phyloP scores from a whole-genome alignment of 1,284 basidiomycete genomes.

The Boletellus dicymbophilus region DNA sequence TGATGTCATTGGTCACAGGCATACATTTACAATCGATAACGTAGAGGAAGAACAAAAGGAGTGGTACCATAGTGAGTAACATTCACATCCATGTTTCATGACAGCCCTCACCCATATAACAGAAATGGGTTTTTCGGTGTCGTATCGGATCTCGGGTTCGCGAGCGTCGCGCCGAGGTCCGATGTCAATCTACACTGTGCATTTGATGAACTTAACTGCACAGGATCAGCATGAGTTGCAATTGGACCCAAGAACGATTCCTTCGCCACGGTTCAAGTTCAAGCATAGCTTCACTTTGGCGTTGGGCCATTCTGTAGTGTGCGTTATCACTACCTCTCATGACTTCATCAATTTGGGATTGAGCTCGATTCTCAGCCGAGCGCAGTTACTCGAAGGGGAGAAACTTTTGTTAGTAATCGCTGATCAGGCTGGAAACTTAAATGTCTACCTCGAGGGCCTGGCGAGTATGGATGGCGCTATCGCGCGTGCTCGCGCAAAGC shows the following conservation, averaged over 20 bases:
- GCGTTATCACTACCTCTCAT: too few species aligned
- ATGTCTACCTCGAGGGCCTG: slow-evolving; percentile 42
- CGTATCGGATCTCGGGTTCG: slow-evolving; percentile 18
- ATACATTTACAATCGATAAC: slow-evolving; percentile 15
- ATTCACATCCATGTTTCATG: background rate
- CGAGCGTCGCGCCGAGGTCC: slow-evolving; percentile 24
- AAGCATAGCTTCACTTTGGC: too few species aligned
- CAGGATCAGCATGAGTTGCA: slow-evolving; percentile 46
- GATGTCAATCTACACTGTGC: slow-evolving; percentile 36
- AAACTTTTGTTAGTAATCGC: slow-evolving; percentile 43
- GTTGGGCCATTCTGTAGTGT: too few species aligned
- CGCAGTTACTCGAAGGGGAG: slow-evolving; percentile 38
- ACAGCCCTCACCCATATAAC: background rate
- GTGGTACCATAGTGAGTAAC: background rate
- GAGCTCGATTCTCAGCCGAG: slow-evolving; percentile 36
- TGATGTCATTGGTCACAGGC: slow-evolving; percentile 11
- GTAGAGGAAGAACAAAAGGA: slow-evolving; percentile 4
- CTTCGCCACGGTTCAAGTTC: slow-evolving; percentile 36
- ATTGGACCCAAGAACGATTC: slow-evolving; percentile 39
- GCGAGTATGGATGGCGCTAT: slow-evolving; percentile 36
- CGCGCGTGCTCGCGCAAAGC: slow-evolving; percentile 29
- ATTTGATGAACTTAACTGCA: slow-evolving; percentile 40
- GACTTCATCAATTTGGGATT: too few species aligned
- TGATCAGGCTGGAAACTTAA: slow-evolving; percentile 31
- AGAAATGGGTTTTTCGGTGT: background rate